A percentile compares a stretch with the other conserved stretches of the same genome.
phyloP scores from a whole-genome alignment of 2,329 filamentous ascomycete genomes.

The Phaeophleospora eucalypticola region DNA sequence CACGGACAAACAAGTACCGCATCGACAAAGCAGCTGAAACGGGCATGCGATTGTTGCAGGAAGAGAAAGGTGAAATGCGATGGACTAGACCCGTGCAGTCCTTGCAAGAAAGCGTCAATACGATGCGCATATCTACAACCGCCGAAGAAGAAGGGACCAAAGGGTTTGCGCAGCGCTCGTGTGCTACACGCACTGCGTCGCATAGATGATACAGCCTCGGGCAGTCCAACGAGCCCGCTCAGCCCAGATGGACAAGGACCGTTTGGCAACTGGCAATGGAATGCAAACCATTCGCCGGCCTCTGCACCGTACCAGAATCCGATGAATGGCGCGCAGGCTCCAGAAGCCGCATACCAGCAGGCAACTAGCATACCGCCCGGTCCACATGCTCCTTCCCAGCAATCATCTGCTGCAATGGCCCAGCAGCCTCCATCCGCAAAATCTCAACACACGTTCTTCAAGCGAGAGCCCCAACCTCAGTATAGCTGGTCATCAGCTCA shows the following conservation, averaged over 20 bases:
- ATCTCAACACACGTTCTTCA: background rate
- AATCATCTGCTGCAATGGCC: slow-evolving; percentile 15
- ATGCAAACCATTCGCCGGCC: slow-evolving; percentile 9
- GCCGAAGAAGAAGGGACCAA: slow-evolving; percentile 37
- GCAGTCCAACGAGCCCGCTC: slow-evolving; percentile 22
- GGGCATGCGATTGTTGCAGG: slow-evolving; percentile 36
- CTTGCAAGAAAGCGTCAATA: slow-evolving; percentile 34
- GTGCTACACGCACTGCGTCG: slow-evolving; percentile 33
- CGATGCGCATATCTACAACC: slow-evolving; percentile 35
- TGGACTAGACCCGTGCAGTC: slow-evolving; percentile 31
- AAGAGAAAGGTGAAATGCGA: slow-evolving; percentile 36
- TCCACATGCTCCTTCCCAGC: slow-evolving; percentile 20
- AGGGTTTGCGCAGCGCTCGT: slow-evolving; percentile 32
- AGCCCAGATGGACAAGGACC: slow-evolving; percentile 22
- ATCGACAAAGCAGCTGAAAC: slow-evolving; percentile 24
- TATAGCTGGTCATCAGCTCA: slow-evolving; percentile 19
- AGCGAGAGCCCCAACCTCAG: slow-evolving; percentile 11
- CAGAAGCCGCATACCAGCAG: background rate
- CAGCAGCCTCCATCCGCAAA: slow-evolving; percentile 5
- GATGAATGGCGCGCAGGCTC: slow-evolving; percentile 11
- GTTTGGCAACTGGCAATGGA: slow-evolving; percentile 31
- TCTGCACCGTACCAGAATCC: slow-evolving; percentile 9
- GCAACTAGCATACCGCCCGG: slow-evolving; percentile 22
- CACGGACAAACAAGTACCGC: slow-evolving; percentile 8
- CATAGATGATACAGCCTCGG: slow-evolving; percentile 31